Conservation (phyloP, 2,329 filamentous ascomycete genomes). For the Ophiostoma sp. region DNA sequence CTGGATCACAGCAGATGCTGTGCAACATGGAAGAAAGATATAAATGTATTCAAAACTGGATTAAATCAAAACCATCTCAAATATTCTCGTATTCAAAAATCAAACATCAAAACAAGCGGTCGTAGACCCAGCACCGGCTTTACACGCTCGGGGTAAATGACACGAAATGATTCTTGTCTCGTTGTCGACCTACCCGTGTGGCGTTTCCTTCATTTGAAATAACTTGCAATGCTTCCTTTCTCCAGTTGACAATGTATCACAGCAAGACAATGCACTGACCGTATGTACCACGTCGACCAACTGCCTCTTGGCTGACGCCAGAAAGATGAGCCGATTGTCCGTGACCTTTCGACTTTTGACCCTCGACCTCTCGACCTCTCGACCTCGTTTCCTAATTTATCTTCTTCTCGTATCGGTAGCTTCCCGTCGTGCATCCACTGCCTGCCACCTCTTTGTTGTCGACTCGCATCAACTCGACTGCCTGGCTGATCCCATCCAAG, state of each 20-base stretch:
- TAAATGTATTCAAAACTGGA: background rate
- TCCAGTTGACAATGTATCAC: background rate
- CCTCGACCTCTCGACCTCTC: background rate
- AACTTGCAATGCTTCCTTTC: too few relatives aligned
- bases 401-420: slow-evolving; percentile 6
- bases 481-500: too few relatives aligned
- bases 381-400: background rate
- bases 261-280: background rate
- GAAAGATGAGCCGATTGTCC: background rate
- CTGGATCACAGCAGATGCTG: background rate
- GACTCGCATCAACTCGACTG: background rate
- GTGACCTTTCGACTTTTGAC: background rate
- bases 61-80: too few relatives aligned
- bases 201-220: too few relatives aligned
- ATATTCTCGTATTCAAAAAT: background rate
- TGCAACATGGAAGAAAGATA: background rate
- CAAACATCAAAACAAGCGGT: background rate
- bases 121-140: too few relatives aligned
- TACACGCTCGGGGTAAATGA: too few relatives aligned
- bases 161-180: too few relatives aligned
- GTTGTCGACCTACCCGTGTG: too few relatives aligned
- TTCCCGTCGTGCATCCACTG: background rate
- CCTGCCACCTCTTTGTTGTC: background rate
- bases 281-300: background rate
- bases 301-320: background rate